Base-by-base conservation (phyloP, 2,329 filamentous ascomycete species). In the Simplicillium aogashimaense region DNA sequence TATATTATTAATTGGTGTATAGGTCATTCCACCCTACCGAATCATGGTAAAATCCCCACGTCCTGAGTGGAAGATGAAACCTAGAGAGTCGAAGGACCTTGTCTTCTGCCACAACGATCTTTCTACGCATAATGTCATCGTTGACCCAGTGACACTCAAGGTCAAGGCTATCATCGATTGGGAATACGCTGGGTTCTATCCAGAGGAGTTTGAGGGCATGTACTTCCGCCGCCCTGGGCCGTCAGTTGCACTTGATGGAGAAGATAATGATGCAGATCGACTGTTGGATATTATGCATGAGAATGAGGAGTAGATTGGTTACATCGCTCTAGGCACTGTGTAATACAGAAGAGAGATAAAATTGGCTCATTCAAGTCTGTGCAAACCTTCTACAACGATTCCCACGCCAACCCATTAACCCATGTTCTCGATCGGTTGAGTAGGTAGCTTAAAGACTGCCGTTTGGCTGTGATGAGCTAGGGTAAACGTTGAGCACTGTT, bases 141-240 rank as follows among this genome's bases (percentile, higher is more conserved):
- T 47, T 7, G 39, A 52, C n/a, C 44, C 41, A 5, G 40, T 47
- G 1, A 55, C 53, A 3, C 37, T 60, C 14, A 54, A 57, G 32
- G 52, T 63, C 11, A 45, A 42, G 4, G 56, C 56, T 7, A 56
- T 62, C 29, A 48, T 64, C 14, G 60, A 63, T 33, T 63, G 59
- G 60, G 60, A 64, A 43, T 61, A 57, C 39, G 53, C 53, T 1
- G 60, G 59, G 2, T 63, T 57, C 43, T 63, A 45, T 32, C 56
- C 54, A 3, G 25, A 36, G 3, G 43, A 50, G 38, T 59, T 59
- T 39, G 53, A 58, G 40, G 41, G 11, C 5, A 6, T 7, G 6
- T 32, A 7, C 13, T 32, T 6, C 6, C 6, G 15, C 5, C 12
- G 30, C 6, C 13, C 12, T 6, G 30, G 30, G 11, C 30, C 30